Evolutionary conservation across 1,284 basidiomycete species (phyloP).

Genomic region (Termitomyces sp.): DNA sequence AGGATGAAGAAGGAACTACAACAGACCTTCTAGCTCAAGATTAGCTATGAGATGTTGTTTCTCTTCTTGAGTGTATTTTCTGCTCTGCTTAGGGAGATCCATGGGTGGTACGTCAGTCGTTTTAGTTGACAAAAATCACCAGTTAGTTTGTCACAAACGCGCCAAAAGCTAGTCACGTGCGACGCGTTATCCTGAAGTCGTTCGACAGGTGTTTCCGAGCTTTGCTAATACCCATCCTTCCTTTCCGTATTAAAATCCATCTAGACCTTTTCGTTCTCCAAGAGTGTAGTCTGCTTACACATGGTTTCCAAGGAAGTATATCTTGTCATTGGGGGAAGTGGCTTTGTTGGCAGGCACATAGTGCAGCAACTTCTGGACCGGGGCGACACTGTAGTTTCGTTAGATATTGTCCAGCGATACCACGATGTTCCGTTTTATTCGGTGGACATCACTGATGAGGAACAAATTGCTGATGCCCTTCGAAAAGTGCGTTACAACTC

Average conservation of each 20-base stretch:
- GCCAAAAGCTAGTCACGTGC: slow-evolving; percentile 25
- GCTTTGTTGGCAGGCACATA: slow-evolving; percentile 89
- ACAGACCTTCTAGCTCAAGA: slow-evolving; percentile 71
- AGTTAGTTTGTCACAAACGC: too few relatives aligned
- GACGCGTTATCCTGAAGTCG: slow-evolving; percentile 22
- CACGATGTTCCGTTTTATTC: slow-evolving; percentile 82
- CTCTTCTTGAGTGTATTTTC: slow-evolving; percentile 50
- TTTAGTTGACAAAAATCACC: slow-evolving; percentile 10
- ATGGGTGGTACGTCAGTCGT: slow-evolving; percentile 19
- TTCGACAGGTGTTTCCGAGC: slow-evolving; percentile 10
- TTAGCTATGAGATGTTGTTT: slow-evolving; percentile 71
- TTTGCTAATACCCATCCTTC: not conserved
- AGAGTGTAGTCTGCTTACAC: not conserved
- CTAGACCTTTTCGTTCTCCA: not conserved
- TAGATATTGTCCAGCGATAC: slow-evolving; percentile 89
- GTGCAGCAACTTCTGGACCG: slow-evolving; percentile 77
- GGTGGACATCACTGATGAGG: slow-evolving; percentile 80
- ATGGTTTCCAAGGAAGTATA: slow-evolving; percentile 46
- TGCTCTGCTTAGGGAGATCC: slow-evolving; percentile 25
- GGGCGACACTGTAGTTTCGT: slow-evolving; percentile 77
- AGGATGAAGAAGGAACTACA: slow-evolving; percentile 3
- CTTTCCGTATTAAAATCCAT: not conserved
- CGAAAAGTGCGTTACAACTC: slow-evolving; percentile 50
- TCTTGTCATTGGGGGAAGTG: slow-evolving; percentile 87
- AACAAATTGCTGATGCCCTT: slow-evolving; percentile 67